Percentiles rank a stretch among this genome's conserved stretches.
Conservation (phyloP, 2,329 filamentous ascomycete genomes). For the Shiraia bambusicola region DNA sequence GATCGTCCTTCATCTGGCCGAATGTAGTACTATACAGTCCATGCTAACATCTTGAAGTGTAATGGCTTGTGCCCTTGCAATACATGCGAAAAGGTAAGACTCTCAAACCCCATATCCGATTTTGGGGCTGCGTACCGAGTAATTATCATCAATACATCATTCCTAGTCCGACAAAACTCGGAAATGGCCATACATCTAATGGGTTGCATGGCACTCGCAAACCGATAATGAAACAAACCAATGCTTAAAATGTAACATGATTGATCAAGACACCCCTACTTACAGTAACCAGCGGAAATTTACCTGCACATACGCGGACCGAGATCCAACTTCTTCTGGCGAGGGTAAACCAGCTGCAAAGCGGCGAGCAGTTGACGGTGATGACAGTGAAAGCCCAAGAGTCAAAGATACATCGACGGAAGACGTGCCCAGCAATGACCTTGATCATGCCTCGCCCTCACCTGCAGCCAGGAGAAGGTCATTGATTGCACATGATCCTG, state of each 20-base stretch:
- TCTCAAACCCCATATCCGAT: background rate
- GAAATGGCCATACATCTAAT: no score
- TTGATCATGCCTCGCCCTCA: constrained; percentile 21
- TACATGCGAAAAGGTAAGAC: constrained; percentile 57
- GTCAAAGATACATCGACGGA: constrained; percentile 21
- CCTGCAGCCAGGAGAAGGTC: constrained; percentile 17
- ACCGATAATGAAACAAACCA: background rate
- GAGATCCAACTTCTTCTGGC: constrained; percentile 38
- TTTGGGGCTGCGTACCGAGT: no score
- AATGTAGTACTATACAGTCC: constrained; percentile 1
- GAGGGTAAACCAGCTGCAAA: constrained; percentile 44
- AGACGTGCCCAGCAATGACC: constrained; percentile 28
- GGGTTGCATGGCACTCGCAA: background rate
- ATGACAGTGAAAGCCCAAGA: constrained; percentile 16
- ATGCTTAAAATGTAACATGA: background rate
- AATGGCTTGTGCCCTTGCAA: constrained; percentile 61
- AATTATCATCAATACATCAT: no score
- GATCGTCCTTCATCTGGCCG: constrained; percentile 2
- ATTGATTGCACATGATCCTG: constrained; percentile 14
- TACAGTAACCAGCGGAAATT: constrained; percentile 43
- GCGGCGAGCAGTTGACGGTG: constrained; percentile 27
- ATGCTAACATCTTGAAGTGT: constrained; percentile 49
- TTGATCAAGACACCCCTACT: constrained; percentile 9
- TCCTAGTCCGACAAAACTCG: no score
- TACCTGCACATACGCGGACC: constrained; percentile 43